Evolutionary conservation across 2,329 filamentous ascomycete species (phyloP).

Genomic region (Blumeriella jaapii): DNA sequence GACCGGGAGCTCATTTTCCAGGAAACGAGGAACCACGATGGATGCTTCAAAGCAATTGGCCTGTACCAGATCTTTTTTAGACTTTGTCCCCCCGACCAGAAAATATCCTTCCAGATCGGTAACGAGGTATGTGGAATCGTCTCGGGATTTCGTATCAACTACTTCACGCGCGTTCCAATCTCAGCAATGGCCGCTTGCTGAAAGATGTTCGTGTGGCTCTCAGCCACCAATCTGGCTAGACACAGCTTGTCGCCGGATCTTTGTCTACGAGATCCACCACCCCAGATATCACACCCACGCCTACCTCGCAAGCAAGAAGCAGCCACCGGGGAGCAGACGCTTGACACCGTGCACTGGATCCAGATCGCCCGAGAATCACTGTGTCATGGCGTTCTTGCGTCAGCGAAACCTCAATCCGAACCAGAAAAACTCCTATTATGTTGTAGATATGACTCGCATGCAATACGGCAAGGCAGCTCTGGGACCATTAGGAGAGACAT

Average conservation of each 20-base stretch:
- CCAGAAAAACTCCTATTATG: not conserved
- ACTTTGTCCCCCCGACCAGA: constrained; percentile 1
- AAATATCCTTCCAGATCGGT: not conserved
- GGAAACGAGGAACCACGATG: not conserved
- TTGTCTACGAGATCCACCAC: too few relatives aligned
- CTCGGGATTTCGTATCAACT: too few relatives aligned
- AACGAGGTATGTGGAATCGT: constrained; percentile 5
- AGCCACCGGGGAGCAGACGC: not conserved
- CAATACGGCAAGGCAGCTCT: not conserved
- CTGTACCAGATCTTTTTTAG: constrained; percentile 4
- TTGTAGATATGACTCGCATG: not conserved
- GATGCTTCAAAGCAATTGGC: constrained; percentile 1
- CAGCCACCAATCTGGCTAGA: too few relatives aligned
- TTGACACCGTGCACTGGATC: not conserved
- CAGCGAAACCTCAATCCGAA: not conserved
- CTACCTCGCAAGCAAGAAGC: too few relatives aligned
- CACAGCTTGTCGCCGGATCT: too few relatives aligned
- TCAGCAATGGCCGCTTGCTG: too few relatives aligned
- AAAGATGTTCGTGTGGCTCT: too few relatives aligned
- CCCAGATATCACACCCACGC: too few relatives aligned
- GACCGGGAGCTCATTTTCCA: constrained; percentile 2
- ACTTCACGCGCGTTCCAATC: too few relatives aligned
- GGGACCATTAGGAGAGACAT: not conserved
- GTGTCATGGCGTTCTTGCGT: not conserved
- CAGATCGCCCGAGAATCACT: not conserved